These are phyloP conservation scores for Prunus campanulata DNA, from an alignment of 306 rosid species.

Conservation along the genomic window DNA sequence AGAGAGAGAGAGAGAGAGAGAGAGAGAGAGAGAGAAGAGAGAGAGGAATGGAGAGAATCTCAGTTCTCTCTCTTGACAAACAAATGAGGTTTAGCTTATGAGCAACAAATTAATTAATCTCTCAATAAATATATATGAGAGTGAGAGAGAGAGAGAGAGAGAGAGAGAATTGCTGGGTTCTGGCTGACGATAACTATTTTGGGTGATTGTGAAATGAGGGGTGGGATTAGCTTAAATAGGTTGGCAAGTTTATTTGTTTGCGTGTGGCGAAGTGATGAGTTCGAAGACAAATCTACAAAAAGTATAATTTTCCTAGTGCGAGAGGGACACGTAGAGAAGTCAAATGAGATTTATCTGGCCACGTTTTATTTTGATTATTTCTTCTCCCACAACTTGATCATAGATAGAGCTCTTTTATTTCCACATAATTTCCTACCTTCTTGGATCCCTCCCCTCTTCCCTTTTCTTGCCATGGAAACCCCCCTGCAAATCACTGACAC, in stretches of 20 bases:
- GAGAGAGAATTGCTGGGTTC: neutral
- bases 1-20: constrained; percentile 21
- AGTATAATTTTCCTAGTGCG: neutral
- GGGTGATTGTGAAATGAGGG: neutral
- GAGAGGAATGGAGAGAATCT: constrained; percentile 19
- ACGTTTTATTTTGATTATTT: constrained; percentile 19
- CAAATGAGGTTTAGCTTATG: too few species aligned
- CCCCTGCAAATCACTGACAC: neutral
- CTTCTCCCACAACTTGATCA: constrained; percentile 1
- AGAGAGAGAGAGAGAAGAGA: neutral
- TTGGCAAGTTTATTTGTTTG: neutral
- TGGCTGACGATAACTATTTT: constrained; percentile 3
- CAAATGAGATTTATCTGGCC: constrained; percentile 24
- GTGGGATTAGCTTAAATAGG: constrained; percentile 13
- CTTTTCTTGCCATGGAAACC: neutral
- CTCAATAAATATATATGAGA: neutral
- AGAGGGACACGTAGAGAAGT: constrained; percentile 12
- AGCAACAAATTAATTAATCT: too few species aligned
- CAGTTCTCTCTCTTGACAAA: constrained; percentile 20
- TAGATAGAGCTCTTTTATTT: neutral
- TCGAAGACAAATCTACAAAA: constrained; percentile 8
- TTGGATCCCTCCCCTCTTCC: neutral
- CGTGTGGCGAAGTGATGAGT: constrained; percentile 28
- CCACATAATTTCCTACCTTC: constrained; percentile 9
- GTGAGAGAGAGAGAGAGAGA: constrained; percentile 25